phyloP scores from a whole-genome alignment of 2,329 filamentous ascomycete genomes.

The Colletotrichum ledebouriae region DNA sequence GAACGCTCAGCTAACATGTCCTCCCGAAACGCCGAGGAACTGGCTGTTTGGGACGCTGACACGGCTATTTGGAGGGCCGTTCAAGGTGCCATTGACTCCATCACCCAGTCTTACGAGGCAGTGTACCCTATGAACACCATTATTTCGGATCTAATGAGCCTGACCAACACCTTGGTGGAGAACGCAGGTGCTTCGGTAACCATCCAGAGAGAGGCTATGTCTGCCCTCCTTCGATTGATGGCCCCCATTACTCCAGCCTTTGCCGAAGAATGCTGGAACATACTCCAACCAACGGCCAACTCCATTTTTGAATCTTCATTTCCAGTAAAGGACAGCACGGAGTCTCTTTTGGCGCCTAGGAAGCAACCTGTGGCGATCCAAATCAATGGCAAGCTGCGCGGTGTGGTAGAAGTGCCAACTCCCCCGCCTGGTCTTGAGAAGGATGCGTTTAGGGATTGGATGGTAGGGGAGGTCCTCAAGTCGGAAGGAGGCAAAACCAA shows the following conservation, averaged over 20 bases:
- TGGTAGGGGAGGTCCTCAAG: constrained; percentile 71
- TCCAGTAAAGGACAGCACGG: constrained; percentile 67
- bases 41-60: constrained; percentile 59
- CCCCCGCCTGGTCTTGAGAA: constrained; percentile 57
- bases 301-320: constrained; percentile 67
- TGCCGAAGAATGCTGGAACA: constrained; percentile 83
- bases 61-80: constrained; percentile 72
- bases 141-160: constrained; percentile 84
- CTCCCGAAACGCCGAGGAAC: constrained; percentile 47
- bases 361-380: constrained; percentile 76
- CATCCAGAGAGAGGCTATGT: constrained; percentile 64
- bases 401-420: constrained; percentile 74
- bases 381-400: constrained; percentile 83
- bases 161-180: constrained; percentile 77
- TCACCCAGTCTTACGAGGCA: constrained; percentile 76
- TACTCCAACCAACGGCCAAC: constrained; percentile 58
- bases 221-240: constrained; percentile 76
- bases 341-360: constrained; percentile 63
- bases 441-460: constrained; percentile 68
- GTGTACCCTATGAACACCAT: constrained; percentile 86
- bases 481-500: constrained; percentile 71
- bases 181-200: constrained; percentile 56
- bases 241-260: constrained; percentile 86
- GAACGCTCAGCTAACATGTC: constrained; percentile 49
- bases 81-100: constrained; percentile 75